Conservation (phyloP, 1,284 basidiomycete genomes). For the Athelia psychrophila region DNA sequence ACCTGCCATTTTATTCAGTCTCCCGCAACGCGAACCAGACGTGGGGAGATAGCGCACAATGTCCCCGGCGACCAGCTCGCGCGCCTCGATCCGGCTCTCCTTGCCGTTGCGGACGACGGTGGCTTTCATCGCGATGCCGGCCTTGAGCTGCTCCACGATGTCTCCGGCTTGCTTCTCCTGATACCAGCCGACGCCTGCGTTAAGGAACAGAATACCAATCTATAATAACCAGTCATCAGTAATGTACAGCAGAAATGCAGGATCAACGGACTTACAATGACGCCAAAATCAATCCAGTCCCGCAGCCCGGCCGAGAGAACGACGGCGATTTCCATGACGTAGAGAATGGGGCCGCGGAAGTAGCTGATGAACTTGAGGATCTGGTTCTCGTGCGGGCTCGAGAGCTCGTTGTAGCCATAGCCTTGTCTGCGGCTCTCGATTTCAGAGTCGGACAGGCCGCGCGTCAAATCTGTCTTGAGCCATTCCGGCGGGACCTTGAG, state of each 20-base stretch:
- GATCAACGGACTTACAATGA: slow-evolving; percentile 39
- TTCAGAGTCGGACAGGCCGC: slow-evolving; percentile 39
- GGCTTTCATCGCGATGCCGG: slow-evolving; percentile 48
- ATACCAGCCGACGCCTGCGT: slow-evolving; percentile 56
- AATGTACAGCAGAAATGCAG: background rate
- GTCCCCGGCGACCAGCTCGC: slow-evolving; percentile 53
- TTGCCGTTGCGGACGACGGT: slow-evolving; percentile 42
- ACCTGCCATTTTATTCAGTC: slow-evolving; percentile 9
- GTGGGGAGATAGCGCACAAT: slow-evolving; percentile 24
- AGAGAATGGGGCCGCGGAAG: slow-evolving; percentile 47
- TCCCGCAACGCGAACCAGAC: background rate
- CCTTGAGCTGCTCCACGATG: slow-evolving; percentile 52
- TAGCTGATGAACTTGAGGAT: slow-evolving; percentile 45
- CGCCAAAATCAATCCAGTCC: slow-evolving; percentile 56
- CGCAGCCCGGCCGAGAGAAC: slow-evolving; percentile 48
- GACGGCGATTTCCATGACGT: slow-evolving; percentile 57
- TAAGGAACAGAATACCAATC: slow-evolving; percentile 36
- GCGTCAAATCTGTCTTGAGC: slow-evolving; percentile 43
- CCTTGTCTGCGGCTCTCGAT: slow-evolving; percentile 26
- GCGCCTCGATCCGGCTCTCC: slow-evolving; percentile 47
- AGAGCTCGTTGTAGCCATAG: slow-evolving; percentile 47
- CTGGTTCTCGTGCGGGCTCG: slow-evolving; percentile 40
- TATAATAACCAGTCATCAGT: slow-evolving; percentile 7
- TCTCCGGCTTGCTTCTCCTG: slow-evolving; percentile 52
- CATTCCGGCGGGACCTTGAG: slow-evolving; percentile 31